Conservation (phyloP, 768 basidiomycete genomes). For the Kwoniella mangroviensis region DNA sequence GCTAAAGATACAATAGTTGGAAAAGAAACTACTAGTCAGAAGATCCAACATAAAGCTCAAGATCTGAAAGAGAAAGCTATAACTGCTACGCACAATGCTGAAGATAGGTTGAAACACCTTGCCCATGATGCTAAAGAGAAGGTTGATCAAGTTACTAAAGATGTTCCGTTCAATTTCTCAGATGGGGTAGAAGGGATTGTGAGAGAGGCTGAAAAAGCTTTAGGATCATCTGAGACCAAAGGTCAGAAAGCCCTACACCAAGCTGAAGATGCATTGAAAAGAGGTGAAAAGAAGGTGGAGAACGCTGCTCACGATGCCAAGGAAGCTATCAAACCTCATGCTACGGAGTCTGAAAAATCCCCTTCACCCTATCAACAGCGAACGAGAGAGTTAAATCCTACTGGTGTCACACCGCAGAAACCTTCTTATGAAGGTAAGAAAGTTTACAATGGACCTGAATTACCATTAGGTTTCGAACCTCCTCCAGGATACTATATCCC, state of each 20-base stretch:
- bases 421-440: conserved; percentile 49
- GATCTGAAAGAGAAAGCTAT: conserved; percentile 47
- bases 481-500: conserved; percentile 79
- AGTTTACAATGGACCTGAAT: conserved; percentile 67
- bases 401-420: conserved; percentile 49
- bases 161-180: conserved; percentile 59
- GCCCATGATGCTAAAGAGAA: conserved; percentile 43
- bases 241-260: conserved; percentile 36
- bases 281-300: conserved; percentile 11
- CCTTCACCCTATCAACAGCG: conserved; percentile 49
- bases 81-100: conserved; percentile 58
- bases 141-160: conserved; percentile 31
- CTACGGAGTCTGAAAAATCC: conserved; percentile 17
- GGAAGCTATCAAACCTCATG: conserved; percentile 27
- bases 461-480: conserved; percentile 93
- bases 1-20: conserved; percentile 23
- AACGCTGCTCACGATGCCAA: conserved; percentile 28
- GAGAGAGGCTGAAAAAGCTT: conserved; percentile 72
- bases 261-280: conserved; percentile 23
- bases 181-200: conserved; percentile 73
- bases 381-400: conserved; percentile 53
- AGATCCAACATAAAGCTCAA: conserved; percentile 27
- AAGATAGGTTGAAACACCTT: conserved; percentile 61
- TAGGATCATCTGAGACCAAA: conserved; percentile 56
- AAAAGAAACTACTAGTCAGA: conserved; percentile 22